Evolutionary conservation across 106 monocot genomes (phyloP), one percentile per base, ranked within the genome.

Genomic region (Phalaenopsis aphrodite): DNA sequence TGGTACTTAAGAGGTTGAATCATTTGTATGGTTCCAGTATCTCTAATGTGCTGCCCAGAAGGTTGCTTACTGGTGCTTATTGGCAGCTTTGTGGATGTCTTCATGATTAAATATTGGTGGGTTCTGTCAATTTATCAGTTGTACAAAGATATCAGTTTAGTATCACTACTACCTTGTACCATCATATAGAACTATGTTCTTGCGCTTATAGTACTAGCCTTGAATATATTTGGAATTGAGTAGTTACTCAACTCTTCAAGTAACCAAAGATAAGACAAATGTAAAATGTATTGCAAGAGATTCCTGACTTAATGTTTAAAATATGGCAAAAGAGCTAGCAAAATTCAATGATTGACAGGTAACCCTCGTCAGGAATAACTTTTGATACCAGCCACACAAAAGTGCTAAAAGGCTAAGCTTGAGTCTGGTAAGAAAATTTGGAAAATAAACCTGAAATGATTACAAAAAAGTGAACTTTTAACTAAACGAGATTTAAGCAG

Each of bases 101-200:
- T 74, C 74, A 74, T 43, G 43, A 18, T 74, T 38, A 14, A 43
- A 18, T 74, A 42, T 74, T 74, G 74, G 17, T 43, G 74, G 8
- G 2, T 41, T 19, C 42, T 74, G 43, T 15, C 41, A 72, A 21
- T 23, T 23, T 66, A 2, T 69, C 39, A 39, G 23, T 74, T 74
- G 74, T 74, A 74, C 74, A 45, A 74, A 74, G 74, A 43, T 43
- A 42, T 74, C 41, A 69, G n/a, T 39, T 19, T 43, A 42, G n/a
- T 43, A 74, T 8, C 43, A 18, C 38, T 39, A 41, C 39, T 37
- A 19, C 12, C 3, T 69, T 69, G 30, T 52, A 52, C 69, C 30
- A 37, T 69, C 39, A 14, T 69, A 69, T 12, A 69, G 14, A 69
- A 39, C 37, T 69, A 69, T 39, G 69, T 69, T 38, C 39, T 39